Conservation (phyloP, 495 filamentous ascomycete genomes). For the Annulohypoxylon bovei region DNA sequence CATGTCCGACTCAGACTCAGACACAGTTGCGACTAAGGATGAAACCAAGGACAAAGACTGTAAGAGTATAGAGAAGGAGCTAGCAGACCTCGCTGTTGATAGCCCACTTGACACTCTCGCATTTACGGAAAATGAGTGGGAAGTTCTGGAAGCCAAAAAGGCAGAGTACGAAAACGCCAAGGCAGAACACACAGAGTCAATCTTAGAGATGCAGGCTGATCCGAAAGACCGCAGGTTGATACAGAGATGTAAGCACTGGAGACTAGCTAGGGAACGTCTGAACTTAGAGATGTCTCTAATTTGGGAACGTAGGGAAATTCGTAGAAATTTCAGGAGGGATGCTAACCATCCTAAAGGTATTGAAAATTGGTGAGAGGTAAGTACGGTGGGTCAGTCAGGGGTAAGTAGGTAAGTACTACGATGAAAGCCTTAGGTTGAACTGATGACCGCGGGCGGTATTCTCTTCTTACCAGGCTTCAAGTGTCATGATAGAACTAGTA, state of each 20-base stretch:
- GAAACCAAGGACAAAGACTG: background rate
- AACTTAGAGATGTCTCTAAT: slow-evolving; percentile 18
- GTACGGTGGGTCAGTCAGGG: background rate
- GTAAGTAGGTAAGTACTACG: background rate
- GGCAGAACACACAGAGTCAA: slow-evolving; percentile 8
- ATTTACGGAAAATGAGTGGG: slow-evolving; percentile 29
- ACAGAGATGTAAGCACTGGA: background rate
- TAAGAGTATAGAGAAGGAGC: background rate
- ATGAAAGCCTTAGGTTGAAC: background rate
- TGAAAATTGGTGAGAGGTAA: slow-evolving; percentile 21
- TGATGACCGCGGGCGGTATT: background rate
- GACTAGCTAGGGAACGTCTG: slow-evolving; percentile 8
- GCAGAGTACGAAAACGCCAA: background rate
- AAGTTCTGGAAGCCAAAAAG: background rate
- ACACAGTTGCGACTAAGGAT: background rate
- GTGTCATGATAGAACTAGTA: background rate
- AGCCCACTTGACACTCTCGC: slow-evolving; percentile 1
- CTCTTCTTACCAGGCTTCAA: background rate
- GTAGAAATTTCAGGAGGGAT: slow-evolving; percentile 27
- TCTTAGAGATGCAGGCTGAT: background rate
- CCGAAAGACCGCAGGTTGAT: background rate
- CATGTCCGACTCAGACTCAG: background rate
- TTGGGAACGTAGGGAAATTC: slow-evolving; percentile 1
- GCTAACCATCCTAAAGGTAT: slow-evolving; percentile 14
- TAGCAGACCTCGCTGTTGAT: background rate